Percentiles rank a stretch among this genome's conserved stretches.
phyloP scores from a whole-genome alignment of 2,329 filamentous ascomycete species.

The Colletotrichum navitas region DNA sequence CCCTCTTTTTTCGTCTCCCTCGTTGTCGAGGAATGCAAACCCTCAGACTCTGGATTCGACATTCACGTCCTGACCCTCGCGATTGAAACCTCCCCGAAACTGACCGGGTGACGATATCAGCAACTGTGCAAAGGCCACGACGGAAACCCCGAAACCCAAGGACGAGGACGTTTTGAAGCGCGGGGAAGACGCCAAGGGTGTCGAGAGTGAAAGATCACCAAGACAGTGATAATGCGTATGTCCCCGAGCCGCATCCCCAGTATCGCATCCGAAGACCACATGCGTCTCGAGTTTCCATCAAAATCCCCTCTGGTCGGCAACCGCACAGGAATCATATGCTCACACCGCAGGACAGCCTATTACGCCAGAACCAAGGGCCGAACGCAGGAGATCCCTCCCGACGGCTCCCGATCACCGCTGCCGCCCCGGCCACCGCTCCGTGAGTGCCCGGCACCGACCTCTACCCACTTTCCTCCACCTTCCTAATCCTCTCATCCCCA shows the following conservation, averaged over 20 bases:
- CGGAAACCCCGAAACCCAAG: not conserved
- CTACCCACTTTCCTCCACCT: slow-evolving; percentile 19
- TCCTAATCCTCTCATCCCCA: slow-evolving; percentile 4
- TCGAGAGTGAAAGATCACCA: not conserved
- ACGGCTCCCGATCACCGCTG: slow-evolving; percentile 38
- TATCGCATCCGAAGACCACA: not conserved
- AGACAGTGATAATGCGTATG: slow-evolving; percentile 4
- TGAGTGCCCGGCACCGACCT: slow-evolving; percentile 26
- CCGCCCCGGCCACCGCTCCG: slow-evolving; percentile 35
- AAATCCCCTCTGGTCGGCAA: not conserved
- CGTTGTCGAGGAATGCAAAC: slow-evolving; percentile 13
- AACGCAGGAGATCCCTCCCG: slow-evolving; percentile 40
- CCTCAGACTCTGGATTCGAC: not conserved
- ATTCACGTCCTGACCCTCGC: not conserved
- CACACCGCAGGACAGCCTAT: slow-evolving; percentile 25
- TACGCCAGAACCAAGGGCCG: slow-evolving; percentile 40
- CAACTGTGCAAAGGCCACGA: not conserved
- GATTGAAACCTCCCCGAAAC: not conserved
- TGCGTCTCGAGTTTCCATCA: not conserved
- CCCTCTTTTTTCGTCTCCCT: not conserved
- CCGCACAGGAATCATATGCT: slow-evolving; percentile 7
- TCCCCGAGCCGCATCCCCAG: not conserved
- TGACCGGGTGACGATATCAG: not conserved
- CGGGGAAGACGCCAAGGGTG: not conserved
- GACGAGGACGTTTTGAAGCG: not conserved